Evolutionary conservation across 345 rosid species (phyloP).

Genomic region (Barbarea vulgaris): DNA sequence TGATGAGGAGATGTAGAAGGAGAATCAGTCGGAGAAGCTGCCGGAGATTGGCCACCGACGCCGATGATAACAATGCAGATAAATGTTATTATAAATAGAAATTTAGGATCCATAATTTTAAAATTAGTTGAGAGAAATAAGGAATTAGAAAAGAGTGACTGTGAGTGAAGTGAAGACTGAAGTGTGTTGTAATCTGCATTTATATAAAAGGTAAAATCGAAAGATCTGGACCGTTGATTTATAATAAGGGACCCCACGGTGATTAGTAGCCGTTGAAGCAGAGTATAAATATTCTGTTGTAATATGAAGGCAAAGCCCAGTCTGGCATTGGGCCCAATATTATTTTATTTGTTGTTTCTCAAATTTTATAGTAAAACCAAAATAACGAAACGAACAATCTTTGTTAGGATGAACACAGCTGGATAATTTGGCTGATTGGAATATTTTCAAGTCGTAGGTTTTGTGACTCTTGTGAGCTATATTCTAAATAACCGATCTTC

Average conservation of each 20-base stretch:
- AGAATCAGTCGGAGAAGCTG: conserved; percentile 27
- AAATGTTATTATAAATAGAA: conserved; percentile 26
- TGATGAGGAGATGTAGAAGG: conserved; percentile 9
- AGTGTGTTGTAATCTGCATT: neutral
- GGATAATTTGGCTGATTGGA: neutral
- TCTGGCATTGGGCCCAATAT: conserved; percentile 17
- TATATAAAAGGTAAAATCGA: neutral
- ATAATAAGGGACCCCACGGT: conserved; percentile 23
- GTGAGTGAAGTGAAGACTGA: conserved; percentile 21
- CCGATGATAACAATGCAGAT: conserved; percentile 39
- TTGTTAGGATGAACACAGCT: neutral
- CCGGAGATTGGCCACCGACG: conserved; percentile 29
- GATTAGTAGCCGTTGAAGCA: conserved; percentile 32
- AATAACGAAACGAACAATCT: neutral
- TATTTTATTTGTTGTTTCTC: neutral
- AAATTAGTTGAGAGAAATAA: conserved; percentile 25
- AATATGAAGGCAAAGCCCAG: neutral
- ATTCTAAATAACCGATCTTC: neutral
- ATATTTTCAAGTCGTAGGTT: neutral
- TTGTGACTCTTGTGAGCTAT: neutral
- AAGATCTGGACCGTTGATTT: conserved; percentile 43
- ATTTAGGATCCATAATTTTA: conserved; percentile 30
- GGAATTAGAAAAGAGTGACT: conserved; percentile 6
- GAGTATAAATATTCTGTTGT: neutral
- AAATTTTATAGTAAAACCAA: neutral